Conservation (phyloP, 805 yeast genomes). For the Wickerhamiella parazyma region DNA sequence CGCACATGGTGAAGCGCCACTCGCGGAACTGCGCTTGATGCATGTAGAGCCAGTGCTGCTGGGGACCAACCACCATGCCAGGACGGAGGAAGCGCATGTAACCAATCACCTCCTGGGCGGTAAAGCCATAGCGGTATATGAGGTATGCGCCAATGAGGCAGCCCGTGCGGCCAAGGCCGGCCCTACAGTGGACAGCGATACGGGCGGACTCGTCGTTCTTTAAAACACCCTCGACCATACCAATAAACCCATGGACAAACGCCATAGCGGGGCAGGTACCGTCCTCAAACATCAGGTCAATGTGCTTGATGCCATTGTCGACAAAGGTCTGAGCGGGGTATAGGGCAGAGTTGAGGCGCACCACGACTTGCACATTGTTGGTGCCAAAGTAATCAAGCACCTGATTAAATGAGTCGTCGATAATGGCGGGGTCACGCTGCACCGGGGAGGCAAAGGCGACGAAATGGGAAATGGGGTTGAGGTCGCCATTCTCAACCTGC, state of each 20-base stretch:
- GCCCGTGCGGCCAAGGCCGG: constrained; percentile 96
- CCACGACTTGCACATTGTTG: constrained; percentile 74
- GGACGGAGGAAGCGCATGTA: constrained; percentile 94
- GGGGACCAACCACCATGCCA: constrained; percentile 99
- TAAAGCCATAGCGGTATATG: constrained; percentile 91
- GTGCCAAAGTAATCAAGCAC: constrained; percentile 65
- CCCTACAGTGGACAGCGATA: constrained; percentile 98
- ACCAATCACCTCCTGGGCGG: constrained; percentile 93
- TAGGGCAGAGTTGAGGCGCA: constrained; percentile 80
- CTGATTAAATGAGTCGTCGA: constrained; percentile 28
- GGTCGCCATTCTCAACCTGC: constrained; percentile 93
- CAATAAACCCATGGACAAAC: constrained; percentile 81
- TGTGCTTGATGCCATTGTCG: constrained; percentile 68
- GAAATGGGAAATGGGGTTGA: constrained; percentile 81
- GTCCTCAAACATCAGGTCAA: constrained; percentile 94
- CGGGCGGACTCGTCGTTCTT: constrained; percentile 57
- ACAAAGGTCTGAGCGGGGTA: constrained; percentile 79
- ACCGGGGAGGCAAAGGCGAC: constrained; percentile 97
- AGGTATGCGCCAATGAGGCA: constrained; percentile 95
- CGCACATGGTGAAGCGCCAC: constrained; percentile 85
- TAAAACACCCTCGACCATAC: constrained; percentile 86
- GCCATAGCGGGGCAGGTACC: constrained; percentile 97
- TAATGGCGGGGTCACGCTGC: constrained; percentile 19
- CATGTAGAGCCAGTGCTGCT: constrained; percentile 94
- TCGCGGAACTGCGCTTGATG: constrained; percentile 94